Base-by-base conservation (phyloP, 2,329 filamentous ascomycete species). In the Lachnellula arida region DNA sequence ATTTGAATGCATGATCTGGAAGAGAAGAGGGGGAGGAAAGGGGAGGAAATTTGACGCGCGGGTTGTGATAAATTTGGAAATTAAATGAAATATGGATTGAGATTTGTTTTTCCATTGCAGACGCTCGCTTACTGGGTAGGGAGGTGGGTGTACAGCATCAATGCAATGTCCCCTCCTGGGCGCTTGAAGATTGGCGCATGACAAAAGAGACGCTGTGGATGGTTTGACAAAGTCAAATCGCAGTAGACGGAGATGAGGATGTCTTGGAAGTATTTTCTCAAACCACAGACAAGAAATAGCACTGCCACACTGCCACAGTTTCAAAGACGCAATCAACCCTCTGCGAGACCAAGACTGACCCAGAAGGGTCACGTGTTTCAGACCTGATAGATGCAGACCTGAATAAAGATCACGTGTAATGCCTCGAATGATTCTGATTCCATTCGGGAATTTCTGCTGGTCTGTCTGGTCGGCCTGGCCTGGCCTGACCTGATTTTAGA, bases 101-200 rank as follows among this genome's bases (percentile, higher is more conserved):
- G 25, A 28, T 7, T 7, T 28, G 7, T 7, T 28, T 28, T 28
- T 8, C 6, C 25, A 28, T 15, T 22, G 19, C 12, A 49, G 17
- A 49, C 47, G 47, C 32, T 19, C 15, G 34, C 9, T 35, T 28
- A 15, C 32, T 19, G 12, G 22, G 23, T 25, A 17, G 5, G 28
- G 28, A 46, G 23, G 43, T 46, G 44, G 44, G n/a, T 25, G 23
- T 49, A 39, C 32, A 14, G 34, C 48, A 40, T 49, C 28, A 40
- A 37, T 39, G 9, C 34, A 49, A 23, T 49, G 34, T 49, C 48
- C n/a, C 11, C 34, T 49, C 32, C 47, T 19, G 48, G 48, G 48
- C 48, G 48, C 48, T 49, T 49, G 32, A 49, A 49, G 42, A 44
- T 44, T 49, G 15, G 48, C 34, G 48, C 48, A 37, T 49, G 19